These are phyloP conservation scores for Cutaneotrichosporon daszewskae DNA, from an alignment of 1,284 basidiomycete genomes.

Conservation along the genomic window DNA sequence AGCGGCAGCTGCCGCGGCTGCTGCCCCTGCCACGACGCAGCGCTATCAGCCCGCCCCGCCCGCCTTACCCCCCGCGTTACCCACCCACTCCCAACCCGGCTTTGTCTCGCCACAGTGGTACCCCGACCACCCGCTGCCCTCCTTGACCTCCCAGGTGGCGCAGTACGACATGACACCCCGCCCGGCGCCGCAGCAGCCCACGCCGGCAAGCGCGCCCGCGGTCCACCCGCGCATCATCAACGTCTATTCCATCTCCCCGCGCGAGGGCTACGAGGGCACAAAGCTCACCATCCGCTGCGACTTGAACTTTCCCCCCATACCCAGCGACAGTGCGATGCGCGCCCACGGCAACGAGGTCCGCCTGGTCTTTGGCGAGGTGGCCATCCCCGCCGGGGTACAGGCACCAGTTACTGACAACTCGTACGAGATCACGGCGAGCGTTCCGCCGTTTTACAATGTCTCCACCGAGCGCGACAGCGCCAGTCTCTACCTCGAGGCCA, in stretches of 20 bases:
- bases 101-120: too few relatives aligned
- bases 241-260: constrained; percentile 23
- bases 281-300: constrained; percentile 29
- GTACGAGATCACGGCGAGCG: constrained; percentile 5
- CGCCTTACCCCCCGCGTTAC: too few relatives aligned
- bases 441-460: constrained; percentile 1
- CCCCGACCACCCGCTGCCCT: too few relatives aligned
- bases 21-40: too few relatives aligned
- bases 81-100: too few relatives aligned
- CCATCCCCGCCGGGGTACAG: constrained; percentile 30
- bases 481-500: constrained; percentile 36
- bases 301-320: constrained; percentile 14
- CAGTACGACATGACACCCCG: neutral
- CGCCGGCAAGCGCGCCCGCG: neutral
- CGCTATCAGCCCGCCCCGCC: too few relatives aligned
- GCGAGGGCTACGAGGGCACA: constrained; percentile 28
- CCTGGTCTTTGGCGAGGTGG: constrained; percentile 29
- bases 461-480: too few relatives aligned
- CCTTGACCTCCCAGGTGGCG: neutral
- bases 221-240: constrained; percentile 8
- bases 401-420: constrained; percentile 2
- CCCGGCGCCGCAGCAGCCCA: neutral
- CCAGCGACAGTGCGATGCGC: constrained; percentile 2
- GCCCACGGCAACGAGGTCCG: constrained; percentile 22
- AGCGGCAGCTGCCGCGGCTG: too few relatives aligned